These are phyloP conservation scores for Stipa capillata DNA, from an alignment of 176 grass and related monocot genomes.

Conservation along the genomic window DNA sequence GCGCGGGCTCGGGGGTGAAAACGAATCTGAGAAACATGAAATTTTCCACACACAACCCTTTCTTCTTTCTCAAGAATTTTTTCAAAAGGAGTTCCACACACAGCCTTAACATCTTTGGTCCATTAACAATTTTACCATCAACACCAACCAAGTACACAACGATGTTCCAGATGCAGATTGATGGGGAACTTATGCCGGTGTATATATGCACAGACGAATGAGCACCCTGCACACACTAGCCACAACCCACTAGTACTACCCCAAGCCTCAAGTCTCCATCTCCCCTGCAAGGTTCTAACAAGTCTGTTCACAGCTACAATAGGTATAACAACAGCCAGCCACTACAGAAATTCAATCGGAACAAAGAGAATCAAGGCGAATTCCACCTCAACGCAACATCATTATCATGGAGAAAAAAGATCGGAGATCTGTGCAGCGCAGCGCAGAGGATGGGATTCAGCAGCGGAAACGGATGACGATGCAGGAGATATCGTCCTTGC, in stretches of 20 bases:
- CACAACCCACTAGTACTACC: background rate
- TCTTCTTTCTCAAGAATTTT: too few relatives aligned
- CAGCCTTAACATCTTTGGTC: background rate
- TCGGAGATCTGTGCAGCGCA: background rate
- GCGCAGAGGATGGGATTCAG: slow-evolving; percentile 25
- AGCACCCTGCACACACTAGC: background rate
- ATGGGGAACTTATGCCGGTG: slow-evolving; percentile 6
- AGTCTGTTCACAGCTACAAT: slow-evolving; percentile 13
- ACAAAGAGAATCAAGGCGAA: background rate
- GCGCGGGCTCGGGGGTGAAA: too few relatives aligned
- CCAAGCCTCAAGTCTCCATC: slow-evolving; percentile 14
- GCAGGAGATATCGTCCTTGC: slow-evolving; percentile 98
- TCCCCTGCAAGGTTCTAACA: slow-evolving; percentile 15
- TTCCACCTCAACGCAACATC: background rate
- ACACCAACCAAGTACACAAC: slow-evolving; percentile 3
- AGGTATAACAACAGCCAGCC: slow-evolving; percentile 14
- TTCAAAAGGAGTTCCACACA: background rate
- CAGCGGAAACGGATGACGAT: slow-evolving; percentile 89
- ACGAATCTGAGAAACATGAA: too few relatives aligned
- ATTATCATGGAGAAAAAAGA: background rate
- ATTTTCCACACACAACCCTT: too few relatives aligned
- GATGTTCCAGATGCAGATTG: background rate
- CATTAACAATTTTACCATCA: slow-evolving; percentile 5
- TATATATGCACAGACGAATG: slow-evolving; percentile 29
- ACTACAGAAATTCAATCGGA: background rate